These are phyloP conservation scores for Paracamarosporium sp. DNA, from an alignment of 2,329 filamentous ascomycete genomes.

Conservation along the genomic window DNA sequence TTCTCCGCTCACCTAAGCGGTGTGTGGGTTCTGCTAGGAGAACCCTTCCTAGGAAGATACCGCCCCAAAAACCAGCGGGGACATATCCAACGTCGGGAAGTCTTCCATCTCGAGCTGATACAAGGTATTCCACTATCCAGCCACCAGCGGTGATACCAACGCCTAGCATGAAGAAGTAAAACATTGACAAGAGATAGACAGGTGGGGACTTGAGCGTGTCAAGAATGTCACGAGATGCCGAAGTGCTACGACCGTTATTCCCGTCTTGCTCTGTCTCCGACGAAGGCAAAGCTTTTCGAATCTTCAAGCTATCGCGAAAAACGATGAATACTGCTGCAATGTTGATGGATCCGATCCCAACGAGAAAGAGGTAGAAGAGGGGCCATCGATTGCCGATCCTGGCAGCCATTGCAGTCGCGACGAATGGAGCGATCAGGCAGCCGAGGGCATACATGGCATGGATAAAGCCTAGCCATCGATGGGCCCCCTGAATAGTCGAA, in stretches of 20 bases:
- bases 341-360: slow-evolving; percentile 62
- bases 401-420: slow-evolving; percentile 32
- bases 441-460: slow-evolving; percentile 68
- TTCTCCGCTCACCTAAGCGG: slow-evolving; percentile 63
- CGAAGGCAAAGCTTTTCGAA: slow-evolving; percentile 12
- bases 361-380: slow-evolving; percentile 63
- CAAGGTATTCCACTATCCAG: slow-evolving; percentile 71
- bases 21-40: slow-evolving; percentile 66
- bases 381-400: slow-evolving; percentile 60
- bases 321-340: slow-evolving; percentile 54
- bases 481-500: slow-evolving; percentile 57
- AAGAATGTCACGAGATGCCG: slow-evolving; percentile 54
- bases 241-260: slow-evolving; percentile 29
- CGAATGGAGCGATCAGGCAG: slow-evolving; percentile 64
- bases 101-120: slow-evolving; percentile 64
- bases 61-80: slow-evolving; percentile 66
- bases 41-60: slow-evolving; percentile 63
- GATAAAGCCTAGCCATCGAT: slow-evolving; percentile 69
- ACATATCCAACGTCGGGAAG: slow-evolving; percentile 68
- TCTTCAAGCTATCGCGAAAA: slow-evolving; percentile 57
- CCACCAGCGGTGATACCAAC: slow-evolving; percentile 63
- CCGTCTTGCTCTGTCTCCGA: neutral
- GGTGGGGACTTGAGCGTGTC: slow-evolving; percentile 53
- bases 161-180: slow-evolving; percentile 70
- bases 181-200: slow-evolving; percentile 66